These are phyloP conservation scores for Penicillium fimorum DNA, from an alignment of 495 filamentous ascomycete species.

Conservation along the genomic window DNA sequence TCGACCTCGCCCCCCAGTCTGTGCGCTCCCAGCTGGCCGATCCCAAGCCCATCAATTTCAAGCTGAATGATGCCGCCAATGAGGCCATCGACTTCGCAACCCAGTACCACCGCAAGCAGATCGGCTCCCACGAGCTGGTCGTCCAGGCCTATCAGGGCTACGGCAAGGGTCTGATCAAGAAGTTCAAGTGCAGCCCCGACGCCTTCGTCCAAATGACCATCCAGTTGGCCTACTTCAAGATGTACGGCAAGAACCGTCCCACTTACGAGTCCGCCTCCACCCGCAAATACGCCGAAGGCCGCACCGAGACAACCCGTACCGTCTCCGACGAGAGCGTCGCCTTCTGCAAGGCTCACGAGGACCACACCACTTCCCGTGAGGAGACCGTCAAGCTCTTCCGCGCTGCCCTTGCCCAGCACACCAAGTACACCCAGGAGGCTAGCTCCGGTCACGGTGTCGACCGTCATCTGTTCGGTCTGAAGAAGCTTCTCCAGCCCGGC, in stretches of 20 bases:
- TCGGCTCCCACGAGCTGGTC: slow-evolving; percentile 82
- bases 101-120: slow-evolving; percentile 73
- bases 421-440: slow-evolving; percentile 86
- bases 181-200: slow-evolving; percentile 97
- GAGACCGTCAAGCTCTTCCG: slow-evolving; percentile 72
- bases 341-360: slow-evolving; percentile 83
- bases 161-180: slow-evolving; percentile 98
- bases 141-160: slow-evolving; percentile 97
- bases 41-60: slow-evolving; percentile 73
- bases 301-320: slow-evolving; percentile 92
- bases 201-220: slow-evolving; percentile 99
- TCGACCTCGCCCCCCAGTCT: slow-evolving; percentile 73
- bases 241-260: slow-evolving; percentile 96
- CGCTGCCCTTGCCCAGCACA: slow-evolving; percentile 75
- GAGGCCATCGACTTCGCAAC: slow-evolving; percentile 73
- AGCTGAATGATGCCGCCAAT: slow-evolving; percentile 67
- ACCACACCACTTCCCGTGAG: slow-evolving; percentile 58
- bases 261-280: slow-evolving; percentile 98
- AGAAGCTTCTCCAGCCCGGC: slow-evolving; percentile 80
- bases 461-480: slow-evolving; percentile 93
- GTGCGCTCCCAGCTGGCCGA: slow-evolving; percentile 83
- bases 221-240: slow-evolving; percentile 97
- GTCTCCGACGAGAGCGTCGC: slow-evolving; percentile 91
- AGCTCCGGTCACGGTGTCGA: slow-evolving; percentile 92
- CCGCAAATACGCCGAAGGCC: slow-evolving; percentile 90